Evolutionary conservation across 177 flowering plant genomes (phyloP).

Genomic region (Tripterygium wilfordii): DNA sequence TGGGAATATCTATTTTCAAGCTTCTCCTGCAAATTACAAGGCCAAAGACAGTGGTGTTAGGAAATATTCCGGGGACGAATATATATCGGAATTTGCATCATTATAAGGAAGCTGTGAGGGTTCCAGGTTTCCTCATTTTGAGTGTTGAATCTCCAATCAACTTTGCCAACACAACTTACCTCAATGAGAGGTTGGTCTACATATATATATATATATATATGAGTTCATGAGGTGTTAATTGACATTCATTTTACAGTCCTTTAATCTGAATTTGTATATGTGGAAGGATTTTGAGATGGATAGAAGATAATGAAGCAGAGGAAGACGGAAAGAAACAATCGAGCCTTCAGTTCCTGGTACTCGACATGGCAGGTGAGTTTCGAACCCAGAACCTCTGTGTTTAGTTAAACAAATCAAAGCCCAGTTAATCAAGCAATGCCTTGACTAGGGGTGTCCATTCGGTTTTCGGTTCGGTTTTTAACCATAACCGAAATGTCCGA

Average conservation of each 20-base stretch:
- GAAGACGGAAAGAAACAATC: slow-evolving; percentile 27
- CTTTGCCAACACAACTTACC: slow-evolving; percentile 68
- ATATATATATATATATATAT: background rate
- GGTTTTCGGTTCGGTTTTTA: no score
- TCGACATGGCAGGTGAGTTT: slow-evolving; percentile 64
- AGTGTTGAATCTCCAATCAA: slow-evolving; percentile 73
- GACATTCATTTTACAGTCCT: background rate
- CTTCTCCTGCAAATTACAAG: slow-evolving; percentile 62
- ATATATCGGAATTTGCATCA: slow-evolving; percentile 59
- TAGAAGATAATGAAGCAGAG: slow-evolving; percentile 57
- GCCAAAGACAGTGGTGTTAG: slow-evolving; percentile 65
- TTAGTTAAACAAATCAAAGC: no score
- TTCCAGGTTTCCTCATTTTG: slow-evolving; percentile 75
- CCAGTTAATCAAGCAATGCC: no score
- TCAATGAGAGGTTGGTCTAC: slow-evolving; percentile 62
- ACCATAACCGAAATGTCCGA: no score
- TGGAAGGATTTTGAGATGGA: slow-evolving; percentile 67
- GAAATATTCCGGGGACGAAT: slow-evolving; percentile 61
- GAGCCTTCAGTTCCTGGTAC: slow-evolving; percentile 37
- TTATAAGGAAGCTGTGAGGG: slow-evolving; percentile 51
- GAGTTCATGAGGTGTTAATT: background rate
- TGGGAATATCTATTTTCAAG: slow-evolving; percentile 68
- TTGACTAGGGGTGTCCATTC: no score
- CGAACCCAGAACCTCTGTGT: background rate
- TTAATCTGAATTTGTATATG: background rate